Conservation (phyloP, 805 yeast species). For the Monosporozyma unispora region DNA sequence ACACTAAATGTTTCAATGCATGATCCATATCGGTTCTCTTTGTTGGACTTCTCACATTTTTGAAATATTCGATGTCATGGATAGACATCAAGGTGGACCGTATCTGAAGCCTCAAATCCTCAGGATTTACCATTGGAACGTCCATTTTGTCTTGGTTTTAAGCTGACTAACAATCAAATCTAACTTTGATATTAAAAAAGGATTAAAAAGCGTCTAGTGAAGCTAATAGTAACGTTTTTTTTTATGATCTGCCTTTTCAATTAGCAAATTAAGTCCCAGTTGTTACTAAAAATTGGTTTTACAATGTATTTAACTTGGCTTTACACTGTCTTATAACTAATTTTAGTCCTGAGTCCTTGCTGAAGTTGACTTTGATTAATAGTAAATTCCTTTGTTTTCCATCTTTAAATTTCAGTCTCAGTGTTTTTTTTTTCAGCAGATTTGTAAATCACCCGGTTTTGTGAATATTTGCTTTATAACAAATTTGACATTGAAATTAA, state of each 20-base stretch:
- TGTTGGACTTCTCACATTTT: constrained; percentile 19
- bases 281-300: not conserved
- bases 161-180: no score
- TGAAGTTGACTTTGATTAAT: not conserved
- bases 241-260: not conserved
- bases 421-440: not conserved
- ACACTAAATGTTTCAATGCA: constrained; percentile 16
- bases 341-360: not conserved
- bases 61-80: constrained; percentile 15
- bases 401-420: not conserved
- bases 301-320: not conserved
- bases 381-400: no score
- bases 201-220: no score
- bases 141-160: not conserved
- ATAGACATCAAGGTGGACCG: constrained; percentile 13
- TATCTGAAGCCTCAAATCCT: not conserved
- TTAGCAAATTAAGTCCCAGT: not conserved
- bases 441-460: not conserved
- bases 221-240: no score
- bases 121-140: not conserved
- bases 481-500: not conserved
- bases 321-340: not conserved
- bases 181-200: not conserved
- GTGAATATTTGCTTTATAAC: not conserved
- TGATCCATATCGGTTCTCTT: constrained; percentile 25